Evolutionary conservation across 441 rosid species (phyloP), one percentile per base, ranked within the genome.

Genomic region (Erodium moschatum): DNA sequence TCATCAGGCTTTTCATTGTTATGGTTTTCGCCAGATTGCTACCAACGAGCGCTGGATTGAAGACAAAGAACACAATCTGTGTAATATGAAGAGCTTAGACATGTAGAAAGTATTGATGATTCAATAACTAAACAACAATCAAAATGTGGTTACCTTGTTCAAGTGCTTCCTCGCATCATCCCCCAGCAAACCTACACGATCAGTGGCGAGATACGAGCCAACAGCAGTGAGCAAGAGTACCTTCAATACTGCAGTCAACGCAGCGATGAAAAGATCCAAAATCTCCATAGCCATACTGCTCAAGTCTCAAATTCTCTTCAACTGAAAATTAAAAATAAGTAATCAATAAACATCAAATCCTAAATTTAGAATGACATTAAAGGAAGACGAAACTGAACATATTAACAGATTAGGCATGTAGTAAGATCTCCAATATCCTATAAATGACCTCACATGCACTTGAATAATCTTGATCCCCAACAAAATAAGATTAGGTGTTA

Each of bases 41-140:
- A 63, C 60, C 65, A 40, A 85, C 80, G 42, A 84, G 86, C 3
- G 92, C 78, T 2, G 87, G 92, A 73, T 68, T 79, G 81, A 87
- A 87, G 9, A 85, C 88, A 58, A 69, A 87, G 69, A 85, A 87
- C 11, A 77, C 85, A 48, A 85, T 38, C 91, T 83, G 84, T 83
- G 84, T 5, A 62, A 24, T 21, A 62, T 10, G 38, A 62, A 62
- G 31, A 60, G n/a, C 7, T 60, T 2, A 6, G 21, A 18, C 13
- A 0, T 18, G 64, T 12, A 3, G 16, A 6, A 16, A 42, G 0
- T 50, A 16, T 4, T 13, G 12, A 48, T 48, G 18, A 15, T n/a
- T 48, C 18, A 48, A 16, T 48, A 52, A 52, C 16, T 12, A 52
- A 52, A 52, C 16, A 6, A 16, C 15, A 52, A 2, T 2, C 6